These are phyloP conservation scores for Phytophthora ramorum DNA, from an alignment of 352 stramenopile species.

Conservation along the genomic window DNA sequence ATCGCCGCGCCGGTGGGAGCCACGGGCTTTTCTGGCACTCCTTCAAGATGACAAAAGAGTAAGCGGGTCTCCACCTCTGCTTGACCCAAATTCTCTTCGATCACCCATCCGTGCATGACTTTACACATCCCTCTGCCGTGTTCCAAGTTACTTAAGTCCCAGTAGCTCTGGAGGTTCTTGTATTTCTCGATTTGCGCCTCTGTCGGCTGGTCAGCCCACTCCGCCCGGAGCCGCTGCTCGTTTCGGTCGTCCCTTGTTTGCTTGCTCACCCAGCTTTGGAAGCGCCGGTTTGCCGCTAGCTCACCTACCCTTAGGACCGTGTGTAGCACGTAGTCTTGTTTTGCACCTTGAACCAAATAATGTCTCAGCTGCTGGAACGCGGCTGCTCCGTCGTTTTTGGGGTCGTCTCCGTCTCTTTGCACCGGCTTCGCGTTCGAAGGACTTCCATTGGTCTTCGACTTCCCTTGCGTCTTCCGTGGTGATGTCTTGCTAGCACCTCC, in stretches of 20 bases:
- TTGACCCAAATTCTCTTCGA: too few species aligned
- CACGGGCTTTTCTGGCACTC: too few species aligned
- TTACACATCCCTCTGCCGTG: background rate
- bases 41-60: background rate
- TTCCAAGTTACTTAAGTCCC: background rate
- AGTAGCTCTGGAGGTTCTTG: background rate
- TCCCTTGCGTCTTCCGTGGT: too few species aligned
- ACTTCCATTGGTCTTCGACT: background rate
- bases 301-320: background rate
- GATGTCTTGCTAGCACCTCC: too few species aligned
- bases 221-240: background rate
- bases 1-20: too few species aligned
- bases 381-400: background rate
- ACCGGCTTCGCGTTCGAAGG: background rate
- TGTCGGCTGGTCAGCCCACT: background rate
- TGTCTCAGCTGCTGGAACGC: background rate
- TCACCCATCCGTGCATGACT: too few species aligned
- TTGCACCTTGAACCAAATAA: background rate
- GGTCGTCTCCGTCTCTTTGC: background rate
- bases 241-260: too few species aligned
- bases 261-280: background rate
- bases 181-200: background rate
- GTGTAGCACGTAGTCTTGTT: background rate
- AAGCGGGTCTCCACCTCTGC: too few species aligned
- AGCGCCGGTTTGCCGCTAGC: background rate